Base-by-base conservation (phyloP, 768 basidiomycete genomes). In the Pholiota microspora region DNA sequence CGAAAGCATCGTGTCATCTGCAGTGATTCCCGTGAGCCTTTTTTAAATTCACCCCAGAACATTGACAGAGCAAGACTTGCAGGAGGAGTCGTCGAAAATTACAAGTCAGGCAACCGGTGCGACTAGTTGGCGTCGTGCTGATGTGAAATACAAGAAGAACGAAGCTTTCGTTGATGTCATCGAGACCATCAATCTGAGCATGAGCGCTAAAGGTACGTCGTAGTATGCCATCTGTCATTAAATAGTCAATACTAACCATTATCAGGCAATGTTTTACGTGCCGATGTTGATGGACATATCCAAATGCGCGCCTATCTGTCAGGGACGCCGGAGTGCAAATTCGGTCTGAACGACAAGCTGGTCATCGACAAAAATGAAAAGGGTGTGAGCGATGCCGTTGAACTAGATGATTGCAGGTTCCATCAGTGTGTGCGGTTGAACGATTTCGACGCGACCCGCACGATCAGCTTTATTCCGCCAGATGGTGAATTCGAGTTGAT, bases 91-190 rank as follows among this genome's bases (percentile, higher is more conserved):
- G 16, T 91, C 93, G 12, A 97, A 94, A 70, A 98, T 99, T 58
- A 98, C 97, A 0, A 86, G 84, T 8, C 97, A 99, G 76, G 96
- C 97, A 7, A 99, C 97, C 0, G 97, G 97, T 0, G 88, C 92
- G 25, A 98, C 91, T 28, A 96, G 89, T 68, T 99, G 97, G 97
- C 77, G 97, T 36, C 79, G 95, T 54, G 88, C 84, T 13, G 97
- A 98, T 66, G 95, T 98, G 64, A 96, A 95, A 70, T 98, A 99
- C 72, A 90, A 97, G 77, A 99, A 98, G 81, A 99, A 99, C 61
- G 97, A 99, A 66, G 97, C 97, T 0, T 99, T 98, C 62, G 96
- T 99, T n/a, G 97, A 99, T 67, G 97, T 99, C 7, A 91, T 99
- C 40, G 97, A 99, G 75, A 92, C 82, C 2, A 92, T 99, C 57